Base-by-base conservation (phyloP, 169 alveolate genomes). In the Neospora caninum region DNA sequence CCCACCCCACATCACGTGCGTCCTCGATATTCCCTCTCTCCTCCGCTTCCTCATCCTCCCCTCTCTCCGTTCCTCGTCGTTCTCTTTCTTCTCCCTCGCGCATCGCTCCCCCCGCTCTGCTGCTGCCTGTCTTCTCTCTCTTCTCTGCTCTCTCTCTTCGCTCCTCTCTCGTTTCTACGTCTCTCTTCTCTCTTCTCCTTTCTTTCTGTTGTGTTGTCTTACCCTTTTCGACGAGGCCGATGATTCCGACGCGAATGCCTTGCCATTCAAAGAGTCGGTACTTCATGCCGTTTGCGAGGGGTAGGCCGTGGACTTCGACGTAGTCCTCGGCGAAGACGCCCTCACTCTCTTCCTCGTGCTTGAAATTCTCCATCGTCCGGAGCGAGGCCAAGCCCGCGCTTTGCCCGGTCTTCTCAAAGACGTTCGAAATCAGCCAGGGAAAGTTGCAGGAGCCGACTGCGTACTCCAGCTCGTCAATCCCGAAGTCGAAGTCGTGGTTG, bases 401-500 rank as follows among this genome's bases (percentile, higher is more conserved):
- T 43, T 78, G 86, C 1, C 91, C 73, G 29, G 95, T 98, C 96
- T 80, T 94, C 83, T 97, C 97, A 34, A 92, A 93, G 2, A 98
- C 97, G 94, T 98, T 97, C 22, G 98, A 94, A 53, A 97, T 93
- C 69, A 98, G 94, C 98, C 98, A 98, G 36, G 98, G 98, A 34
- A 96, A 96, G 80, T 96, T 95, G 70, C 97, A 95, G 53, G 97
- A 93, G 64, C 97, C 96, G 39, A 91, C 95, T 9, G 97, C 88
- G 94, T 96, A 96, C 91, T 96, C 98, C 41, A 98, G 96, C 58
- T 97, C 95, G 91, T 97, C 98, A 27, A 97, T 94, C 29, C 98
- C 98, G 84, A 97, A 98, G 93, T 98, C 99, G 84, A 98, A 98
- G 95, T 98, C 99, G 92, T 98, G 99, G 92, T 98, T 98, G 31